These are phyloP conservation scores for Castanea crenata DNA, from an alignment of 306 rosid species.

Conservation along the genomic window DNA sequence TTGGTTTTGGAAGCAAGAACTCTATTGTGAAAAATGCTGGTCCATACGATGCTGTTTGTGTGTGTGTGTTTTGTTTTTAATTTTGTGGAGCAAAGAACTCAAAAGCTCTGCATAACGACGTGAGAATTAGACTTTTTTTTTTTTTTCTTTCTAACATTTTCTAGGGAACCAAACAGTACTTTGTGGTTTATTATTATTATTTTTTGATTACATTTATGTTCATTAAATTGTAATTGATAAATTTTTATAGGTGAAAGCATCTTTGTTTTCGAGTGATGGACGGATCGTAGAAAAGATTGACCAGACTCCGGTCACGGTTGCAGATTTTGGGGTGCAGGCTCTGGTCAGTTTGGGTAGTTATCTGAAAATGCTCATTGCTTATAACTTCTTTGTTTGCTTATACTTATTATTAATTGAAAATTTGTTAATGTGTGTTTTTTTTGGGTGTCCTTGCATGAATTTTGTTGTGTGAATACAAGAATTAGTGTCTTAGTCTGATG, in stretches of 20 bases:
- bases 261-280: slow-evolving; percentile 42
- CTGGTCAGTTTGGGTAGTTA: slow-evolving; percentile 86
- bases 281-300: slow-evolving; percentile 61
- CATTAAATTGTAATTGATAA: background rate
- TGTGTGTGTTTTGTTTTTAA: background rate
- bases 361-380: background rate
- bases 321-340: slow-evolving; percentile 95
- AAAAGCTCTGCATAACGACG: background rate
- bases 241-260: slow-evolving; percentile 55
- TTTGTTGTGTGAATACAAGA: background rate
- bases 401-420: background rate
- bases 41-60: background rate
- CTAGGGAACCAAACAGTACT: background rate
- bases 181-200: background rate
- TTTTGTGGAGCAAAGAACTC: background rate
- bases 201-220: background rate
- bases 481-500: background rate
- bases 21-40: background rate
- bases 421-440: background rate
- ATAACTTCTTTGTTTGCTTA: background rate
- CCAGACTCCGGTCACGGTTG: slow-evolving; percentile 81
- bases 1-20: background rate
- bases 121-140: background rate
- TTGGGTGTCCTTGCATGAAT: background rate
- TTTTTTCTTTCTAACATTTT: background rate